Evolutionary conservation across 495 filamentous ascomycete species (phyloP).

Genomic region (Penicillium soppii): DNA sequence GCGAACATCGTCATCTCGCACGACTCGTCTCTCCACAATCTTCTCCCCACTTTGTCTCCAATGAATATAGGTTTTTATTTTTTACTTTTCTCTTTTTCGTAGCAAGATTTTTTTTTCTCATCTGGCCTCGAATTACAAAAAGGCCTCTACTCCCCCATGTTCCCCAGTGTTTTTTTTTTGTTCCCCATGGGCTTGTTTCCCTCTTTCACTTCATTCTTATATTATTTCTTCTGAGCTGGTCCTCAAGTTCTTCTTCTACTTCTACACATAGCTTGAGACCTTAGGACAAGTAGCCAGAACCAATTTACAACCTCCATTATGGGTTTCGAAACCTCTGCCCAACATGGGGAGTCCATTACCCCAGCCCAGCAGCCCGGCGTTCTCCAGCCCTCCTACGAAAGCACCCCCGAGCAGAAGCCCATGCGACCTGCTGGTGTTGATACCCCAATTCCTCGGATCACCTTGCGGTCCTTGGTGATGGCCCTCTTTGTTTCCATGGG

Average conservation of each 20-base stretch:
- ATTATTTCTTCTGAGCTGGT: not conserved
- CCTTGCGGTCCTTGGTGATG: slow-evolving; percentile 48
- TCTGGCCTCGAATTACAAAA: slow-evolving; percentile 21
- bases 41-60: slow-evolving; percentile 17
- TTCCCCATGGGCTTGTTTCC: slow-evolving; percentile 19
- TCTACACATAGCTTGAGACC: not conserved
- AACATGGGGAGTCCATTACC: slow-evolving; percentile 41
- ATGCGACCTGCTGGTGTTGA: slow-evolving; percentile 29
- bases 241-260: not conserved
- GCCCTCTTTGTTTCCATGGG: slow-evolving; percentile 63
- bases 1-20: slow-evolving; percentile 8
- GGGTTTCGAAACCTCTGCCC: slow-evolving; percentile 34
- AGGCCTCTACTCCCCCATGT: slow-evolving; percentile 10
- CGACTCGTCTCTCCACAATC: slow-evolving; percentile 20
- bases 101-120: not conserved
- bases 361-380: slow-evolving; percentile 27
- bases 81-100: not conserved
- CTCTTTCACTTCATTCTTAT: not conserved
- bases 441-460: slow-evolving; percentile 43
- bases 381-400: slow-evolving; percentile 26
- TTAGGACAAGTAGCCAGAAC: not conserved
- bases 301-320: slow-evolving; percentile 18
- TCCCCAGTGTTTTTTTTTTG: not conserved
- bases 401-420: slow-evolving; percentile 26
- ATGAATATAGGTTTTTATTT: not conserved